phyloP scores from a whole-genome alignment of 73 alveolate species.

The Tetrahymena thermophila region DNA sequence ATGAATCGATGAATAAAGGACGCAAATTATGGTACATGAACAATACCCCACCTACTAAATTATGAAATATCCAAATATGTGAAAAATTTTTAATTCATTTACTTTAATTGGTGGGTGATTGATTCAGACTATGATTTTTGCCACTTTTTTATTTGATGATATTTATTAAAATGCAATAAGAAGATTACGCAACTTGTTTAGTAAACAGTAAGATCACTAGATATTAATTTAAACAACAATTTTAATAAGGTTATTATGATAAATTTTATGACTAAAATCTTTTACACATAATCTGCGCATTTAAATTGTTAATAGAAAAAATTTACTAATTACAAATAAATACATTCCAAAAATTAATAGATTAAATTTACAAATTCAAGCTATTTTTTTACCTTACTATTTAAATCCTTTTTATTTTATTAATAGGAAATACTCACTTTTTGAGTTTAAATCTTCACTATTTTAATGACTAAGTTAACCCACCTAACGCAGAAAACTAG shows the following conservation, averaged over 20 bases:
- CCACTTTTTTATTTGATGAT: background rate
- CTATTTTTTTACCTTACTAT: background rate
- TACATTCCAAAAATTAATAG: background rate
- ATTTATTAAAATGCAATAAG: too few relatives aligned
- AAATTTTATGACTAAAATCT: background rate
- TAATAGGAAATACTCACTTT: background rate
- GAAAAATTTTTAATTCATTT: background rate
- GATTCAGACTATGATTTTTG: background rate
- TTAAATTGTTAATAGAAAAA: too few relatives aligned
- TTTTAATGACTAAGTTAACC: background rate
- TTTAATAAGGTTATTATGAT: too few relatives aligned
- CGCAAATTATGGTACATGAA: background rate
- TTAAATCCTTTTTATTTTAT: background rate
- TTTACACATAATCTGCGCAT: too few relatives aligned
- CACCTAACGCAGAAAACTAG: background rate
- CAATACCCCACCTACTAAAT: background rate
- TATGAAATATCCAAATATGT: background rate
- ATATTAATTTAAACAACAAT: too few relatives aligned
- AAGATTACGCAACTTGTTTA: background rate
- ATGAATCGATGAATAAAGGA: background rate
- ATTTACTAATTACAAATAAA: background rate
- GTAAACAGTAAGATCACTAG: too few relatives aligned
- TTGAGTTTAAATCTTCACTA: background rate
- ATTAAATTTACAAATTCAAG: too few relatives aligned
- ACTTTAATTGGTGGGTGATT: background rate